phyloP scores from a whole-genome alignment of 371 early-diverging fungal genomes.

The Parasitella parasitica region DNA sequence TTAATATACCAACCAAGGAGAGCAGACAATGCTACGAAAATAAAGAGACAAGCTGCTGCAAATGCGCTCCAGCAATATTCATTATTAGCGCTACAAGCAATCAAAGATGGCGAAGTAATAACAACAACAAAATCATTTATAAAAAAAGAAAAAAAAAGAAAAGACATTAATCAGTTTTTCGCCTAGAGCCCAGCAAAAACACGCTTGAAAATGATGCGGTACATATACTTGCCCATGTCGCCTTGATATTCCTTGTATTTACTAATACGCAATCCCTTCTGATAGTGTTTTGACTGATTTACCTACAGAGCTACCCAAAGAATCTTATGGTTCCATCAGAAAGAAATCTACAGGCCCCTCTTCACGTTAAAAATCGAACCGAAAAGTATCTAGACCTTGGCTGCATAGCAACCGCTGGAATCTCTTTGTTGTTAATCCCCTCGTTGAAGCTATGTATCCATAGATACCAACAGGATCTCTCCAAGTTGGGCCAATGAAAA shows the following conservation, averaged over 20 bases:
- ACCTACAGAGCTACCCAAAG: slow-evolving; percentile 19
- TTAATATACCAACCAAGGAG: slow-evolving; percentile 13
- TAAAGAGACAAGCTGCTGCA: slow-evolving; percentile 24
- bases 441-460: neutral
- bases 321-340: slow-evolving; percentile 1
- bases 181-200: slow-evolving; percentile 32
- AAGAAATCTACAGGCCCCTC: neutral
- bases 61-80: slow-evolving; percentile 30
- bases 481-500: neutral
- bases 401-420: no score
- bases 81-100: slow-evolving; percentile 19
- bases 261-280: no score
- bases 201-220: slow-evolving; percentile 31
- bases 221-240: no score
- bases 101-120: slow-evolving; percentile 21
- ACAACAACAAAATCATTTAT: neutral
- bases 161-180: neutral
- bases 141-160: no score
- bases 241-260: no score
- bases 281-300: slow-evolving; percentile 15
- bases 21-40: slow-evolving; percentile 20
- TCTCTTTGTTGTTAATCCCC: no score
- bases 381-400: no score
- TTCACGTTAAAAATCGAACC: neutral
- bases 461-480: neutral